Percentiles rank a stretch among this genome's conserved stretches.
phyloP scores from a whole-genome alignment of 2,329 filamentous ascomycete genomes.

The Emmonsiellopsis sp. region DNA sequence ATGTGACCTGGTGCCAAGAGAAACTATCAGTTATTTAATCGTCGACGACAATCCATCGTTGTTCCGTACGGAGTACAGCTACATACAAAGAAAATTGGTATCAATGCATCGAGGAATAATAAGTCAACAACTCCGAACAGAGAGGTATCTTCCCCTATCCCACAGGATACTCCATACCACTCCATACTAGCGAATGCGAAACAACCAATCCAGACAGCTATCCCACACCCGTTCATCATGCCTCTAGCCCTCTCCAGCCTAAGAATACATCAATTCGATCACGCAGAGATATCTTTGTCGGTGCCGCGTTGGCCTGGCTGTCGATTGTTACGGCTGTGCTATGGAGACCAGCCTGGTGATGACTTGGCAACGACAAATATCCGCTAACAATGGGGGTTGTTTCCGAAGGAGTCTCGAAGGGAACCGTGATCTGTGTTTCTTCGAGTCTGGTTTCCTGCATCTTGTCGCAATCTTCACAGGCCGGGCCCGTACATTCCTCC shows the following conservation, averaged over 20 bases:
- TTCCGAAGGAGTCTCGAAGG: too few species aligned
- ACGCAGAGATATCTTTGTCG: neutral
- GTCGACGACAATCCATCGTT: too few species aligned
- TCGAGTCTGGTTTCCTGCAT: neutral
- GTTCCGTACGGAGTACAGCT: too few species aligned
- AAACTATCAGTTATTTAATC: too few species aligned
- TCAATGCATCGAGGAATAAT: too few species aligned
- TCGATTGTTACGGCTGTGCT: neutral
- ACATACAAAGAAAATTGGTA: too few species aligned
- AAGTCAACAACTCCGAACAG: too few species aligned
- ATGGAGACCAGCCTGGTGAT: neutral
- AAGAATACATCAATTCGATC: constrained; percentile 2
- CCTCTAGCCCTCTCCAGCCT: constrained; percentile 1
- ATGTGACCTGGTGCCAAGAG: too few species aligned
- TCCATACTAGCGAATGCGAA: neutral
- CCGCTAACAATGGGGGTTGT: too few species aligned
- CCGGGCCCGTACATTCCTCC: neutral
- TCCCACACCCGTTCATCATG: neutral
- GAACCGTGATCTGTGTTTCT: neutral
- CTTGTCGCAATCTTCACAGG: neutral
- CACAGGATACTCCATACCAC: too few species aligned
- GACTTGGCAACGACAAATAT: too few species aligned
- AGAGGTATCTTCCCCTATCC: too few species aligned
- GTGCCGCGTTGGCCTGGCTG: neutral
- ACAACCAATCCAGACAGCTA: neutral